These are phyloP conservation scores for Xylaria curta DNA, from an alignment of 495 filamentous ascomycete genomes.

Conservation along the genomic window DNA sequence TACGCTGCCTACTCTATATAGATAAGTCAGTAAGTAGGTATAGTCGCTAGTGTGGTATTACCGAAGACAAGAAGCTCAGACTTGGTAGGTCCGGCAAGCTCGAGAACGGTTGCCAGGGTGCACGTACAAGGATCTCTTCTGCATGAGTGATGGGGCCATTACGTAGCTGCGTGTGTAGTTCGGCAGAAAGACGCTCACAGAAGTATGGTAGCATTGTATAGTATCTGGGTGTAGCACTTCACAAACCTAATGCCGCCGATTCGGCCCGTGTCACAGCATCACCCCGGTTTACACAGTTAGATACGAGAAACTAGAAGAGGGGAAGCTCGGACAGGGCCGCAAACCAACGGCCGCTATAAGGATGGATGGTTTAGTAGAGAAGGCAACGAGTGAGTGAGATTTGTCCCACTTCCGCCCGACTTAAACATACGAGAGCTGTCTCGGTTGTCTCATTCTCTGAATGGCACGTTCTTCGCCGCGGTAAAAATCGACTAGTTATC, in stretches of 20 bases:
- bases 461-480: not conserved
- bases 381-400: not conserved
- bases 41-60: not conserved
- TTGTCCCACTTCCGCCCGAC: not conserved
- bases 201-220: not conserved
- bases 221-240: not conserved
- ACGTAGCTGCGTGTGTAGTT: constrained; percentile 1
- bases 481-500: not conserved
- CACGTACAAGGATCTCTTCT: constrained; percentile 8
- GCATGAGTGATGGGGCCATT: constrained; percentile 12
- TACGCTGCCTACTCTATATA: not conserved
- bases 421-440: constrained; percentile 1
- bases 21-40: not conserved
- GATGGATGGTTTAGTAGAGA: not conserved
- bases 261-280: constrained; percentile 20
- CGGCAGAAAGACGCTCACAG: not conserved
- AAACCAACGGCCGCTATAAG: not conserved
- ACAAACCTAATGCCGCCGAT: constrained; percentile 15
- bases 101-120: constrained; percentile 1
- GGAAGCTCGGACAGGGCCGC: not conserved
- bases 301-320: constrained; percentile 26
- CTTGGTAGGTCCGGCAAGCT: not conserved
- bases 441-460: not conserved
- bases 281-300: not conserved
- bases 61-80: not conserved